A percentile compares a stretch with the other conserved stretches of the same genome.
Conservation (phyloP, 2,329 filamentous ascomycete species). For the Phyllosticta capitalensis region DNA sequence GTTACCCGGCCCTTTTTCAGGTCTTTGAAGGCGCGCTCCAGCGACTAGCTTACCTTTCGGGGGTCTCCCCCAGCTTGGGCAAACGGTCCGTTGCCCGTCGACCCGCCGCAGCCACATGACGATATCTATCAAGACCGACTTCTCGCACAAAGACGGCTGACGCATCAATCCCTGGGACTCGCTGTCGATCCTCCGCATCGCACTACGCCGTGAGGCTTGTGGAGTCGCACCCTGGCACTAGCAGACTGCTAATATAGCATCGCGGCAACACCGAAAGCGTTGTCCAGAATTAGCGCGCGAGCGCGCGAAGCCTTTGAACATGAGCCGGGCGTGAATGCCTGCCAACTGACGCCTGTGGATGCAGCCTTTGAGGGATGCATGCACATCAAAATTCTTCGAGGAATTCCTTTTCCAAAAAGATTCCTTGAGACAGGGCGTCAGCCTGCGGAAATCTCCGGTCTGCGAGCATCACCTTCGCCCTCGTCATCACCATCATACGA, state of each 20-base stretch:
- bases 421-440: background rate
- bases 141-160: constrained; percentile 3
- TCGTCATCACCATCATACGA: background rate
- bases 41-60: constrained; percentile 3
- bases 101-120: constrained; percentile 4
- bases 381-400: background rate
- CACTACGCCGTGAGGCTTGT: constrained; percentile 4
- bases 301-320: background rate
- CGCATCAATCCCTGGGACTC: constrained; percentile 3
- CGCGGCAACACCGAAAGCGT: constrained; percentile 8
- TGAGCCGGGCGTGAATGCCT: background rate
- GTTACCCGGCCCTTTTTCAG: constrained; percentile 5
- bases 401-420: background rate
- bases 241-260: constrained; percentile 2
- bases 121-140: background rate
- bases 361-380: background rate
- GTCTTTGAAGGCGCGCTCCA: constrained; percentile 1
- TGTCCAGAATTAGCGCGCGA: background rate
- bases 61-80: background rate
- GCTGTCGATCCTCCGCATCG: constrained; percentile 5
- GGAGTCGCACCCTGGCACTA: constrained; percentile 6
- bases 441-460: background rate
- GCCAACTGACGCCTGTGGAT: background rate
- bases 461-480: background rate
- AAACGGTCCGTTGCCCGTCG: constrained; percentile 8